Evolutionary conservation across 345 rosid species (phyloP).

Genomic region (Odontarrhena argentea): DNA sequence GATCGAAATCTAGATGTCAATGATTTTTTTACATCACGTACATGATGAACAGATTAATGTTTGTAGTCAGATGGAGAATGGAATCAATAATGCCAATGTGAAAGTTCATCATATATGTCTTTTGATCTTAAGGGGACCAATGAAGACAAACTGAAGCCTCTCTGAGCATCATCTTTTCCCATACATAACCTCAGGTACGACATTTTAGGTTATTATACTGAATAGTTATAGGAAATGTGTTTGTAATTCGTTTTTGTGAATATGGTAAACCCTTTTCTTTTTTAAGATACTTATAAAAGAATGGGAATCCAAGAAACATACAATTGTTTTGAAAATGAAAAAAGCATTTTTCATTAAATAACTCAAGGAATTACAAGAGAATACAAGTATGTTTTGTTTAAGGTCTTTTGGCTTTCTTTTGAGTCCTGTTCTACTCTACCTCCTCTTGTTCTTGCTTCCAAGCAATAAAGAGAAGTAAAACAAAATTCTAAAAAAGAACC

Average conservation of each 20-base stretch:
- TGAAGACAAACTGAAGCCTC: constrained; percentile 22
- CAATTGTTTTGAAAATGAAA: background rate
- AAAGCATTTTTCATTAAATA: background rate
- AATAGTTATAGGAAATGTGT: constrained; percentile 28
- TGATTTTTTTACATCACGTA: constrained; percentile 69
- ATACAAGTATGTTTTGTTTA: constrained; percentile 24
- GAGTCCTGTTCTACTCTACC: constrained; percentile 27
- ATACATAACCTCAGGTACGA: constrained; percentile 37
- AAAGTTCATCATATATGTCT: constrained; percentile 18
- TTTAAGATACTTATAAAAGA: constrained; percentile 2
- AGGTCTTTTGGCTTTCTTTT: background rate
- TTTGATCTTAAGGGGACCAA: constrained; percentile 26
- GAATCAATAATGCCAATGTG: constrained; percentile 8
- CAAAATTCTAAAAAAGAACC: constrained; percentile 79
- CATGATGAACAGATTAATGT: constrained; percentile 35
- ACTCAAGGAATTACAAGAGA: constrained; percentile 25
- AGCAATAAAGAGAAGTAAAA: constrained; percentile 77
- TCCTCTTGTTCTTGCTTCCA: constrained; percentile 94
- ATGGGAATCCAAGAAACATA: constrained; percentile 18
- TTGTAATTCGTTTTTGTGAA: constrained; percentile 38
- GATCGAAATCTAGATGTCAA: constrained; percentile 86
- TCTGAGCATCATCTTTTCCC: constrained; percentile 15
- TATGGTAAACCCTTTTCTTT: constrained; percentile 28
- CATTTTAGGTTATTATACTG: constrained; percentile 37
- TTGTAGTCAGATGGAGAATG: constrained; percentile 26